Conservation (phyloP, 139 green algal species). For the Raphidocelis subcapitata region DNA sequence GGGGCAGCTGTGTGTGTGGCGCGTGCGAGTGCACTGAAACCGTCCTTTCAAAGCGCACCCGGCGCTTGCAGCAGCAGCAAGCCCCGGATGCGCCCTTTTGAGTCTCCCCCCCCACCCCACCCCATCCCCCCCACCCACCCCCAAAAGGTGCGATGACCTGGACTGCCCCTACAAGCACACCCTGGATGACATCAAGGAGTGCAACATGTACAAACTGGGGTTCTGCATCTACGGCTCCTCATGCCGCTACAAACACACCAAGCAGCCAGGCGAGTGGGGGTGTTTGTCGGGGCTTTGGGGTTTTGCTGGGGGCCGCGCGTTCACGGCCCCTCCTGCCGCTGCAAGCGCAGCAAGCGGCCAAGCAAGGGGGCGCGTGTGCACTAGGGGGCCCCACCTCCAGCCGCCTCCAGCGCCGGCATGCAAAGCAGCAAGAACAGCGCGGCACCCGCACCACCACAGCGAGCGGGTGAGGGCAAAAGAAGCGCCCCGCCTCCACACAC, state of each 20-base stretch:
- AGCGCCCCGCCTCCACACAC: not conserved
- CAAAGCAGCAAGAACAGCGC: not conserved
- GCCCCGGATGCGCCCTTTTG: too few species aligned
- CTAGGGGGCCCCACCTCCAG: not conserved
- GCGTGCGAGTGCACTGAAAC: too few species aligned
- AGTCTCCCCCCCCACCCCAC: too few species aligned
- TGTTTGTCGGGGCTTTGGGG: not conserved
- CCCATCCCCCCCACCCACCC: constrained; percentile 47
- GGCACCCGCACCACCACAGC: not conserved
- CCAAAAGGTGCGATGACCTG: constrained; percentile 82
- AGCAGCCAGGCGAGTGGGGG: constrained; percentile 65
- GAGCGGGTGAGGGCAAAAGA: not conserved
- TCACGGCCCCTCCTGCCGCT: not conserved
- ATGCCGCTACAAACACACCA: constrained; percentile 93
- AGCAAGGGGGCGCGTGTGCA: not conserved
- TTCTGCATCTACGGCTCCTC: constrained; percentile 96
- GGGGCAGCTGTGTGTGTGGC: not conserved
- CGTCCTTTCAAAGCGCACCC: too few species aligned
- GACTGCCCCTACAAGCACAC: constrained; percentile 97
- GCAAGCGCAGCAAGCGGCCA: not conserved
- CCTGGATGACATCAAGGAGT: constrained; percentile 96
- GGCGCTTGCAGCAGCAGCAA: too few species aligned
- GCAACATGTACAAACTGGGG: constrained; percentile 98
- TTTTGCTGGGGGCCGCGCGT: not conserved
- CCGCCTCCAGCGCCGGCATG: not conserved